Evolutionary conservation across 2,329 filamentous ascomycete genomes (phyloP), one percentile per base, ranked within the genome.

Genomic region (Teratosphaeria destructans): DNA sequence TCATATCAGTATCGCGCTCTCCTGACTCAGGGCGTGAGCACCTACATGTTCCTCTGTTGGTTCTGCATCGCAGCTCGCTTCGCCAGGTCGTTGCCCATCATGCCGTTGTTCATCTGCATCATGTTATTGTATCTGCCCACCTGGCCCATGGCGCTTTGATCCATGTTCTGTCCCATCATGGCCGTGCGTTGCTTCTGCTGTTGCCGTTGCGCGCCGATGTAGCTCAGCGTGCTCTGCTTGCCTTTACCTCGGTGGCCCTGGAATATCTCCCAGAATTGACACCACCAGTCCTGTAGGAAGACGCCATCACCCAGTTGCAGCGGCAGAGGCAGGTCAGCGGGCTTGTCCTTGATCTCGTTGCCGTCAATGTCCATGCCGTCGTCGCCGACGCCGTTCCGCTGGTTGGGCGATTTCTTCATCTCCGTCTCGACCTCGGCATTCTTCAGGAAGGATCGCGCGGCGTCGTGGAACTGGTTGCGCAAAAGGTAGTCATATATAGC

Each of bases 221-320:
- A 71, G 37, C 54, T 61, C 53, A 70, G 47, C 3, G 63, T 65
- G 60, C 63, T 65, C 59, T 63, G 74, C 77, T 70, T 83, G 95
- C 92, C 61, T 62, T 73, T 71, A 55, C 66, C 83, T 70, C 90
- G 88, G 71, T 93, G 89, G 59, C 90, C 90, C 70, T 85, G 85
- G 75, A 89, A 95, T 67, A 97, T 90, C 70, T 99, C 94, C 91
- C 91, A 97, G 74, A 99, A 99, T 57, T 96, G 82, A 70, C 87
- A 90, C 79, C 95, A 99, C 94, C 94, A 99, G 70, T 97, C 94
- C 67, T 90, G 88, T n/a, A 99, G 80, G 70, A 99, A 97, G 29
- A 89, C 90, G 63, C 83, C 88, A 68, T 87, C 88, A 58, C 80
- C 79, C 55, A 86, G 85, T 5, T 90, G 78, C 63, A 85, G 85